Base-by-base conservation (phyloP, 2,329 filamentous ascomycete genomes). In the Penicillium sp. region DNA sequence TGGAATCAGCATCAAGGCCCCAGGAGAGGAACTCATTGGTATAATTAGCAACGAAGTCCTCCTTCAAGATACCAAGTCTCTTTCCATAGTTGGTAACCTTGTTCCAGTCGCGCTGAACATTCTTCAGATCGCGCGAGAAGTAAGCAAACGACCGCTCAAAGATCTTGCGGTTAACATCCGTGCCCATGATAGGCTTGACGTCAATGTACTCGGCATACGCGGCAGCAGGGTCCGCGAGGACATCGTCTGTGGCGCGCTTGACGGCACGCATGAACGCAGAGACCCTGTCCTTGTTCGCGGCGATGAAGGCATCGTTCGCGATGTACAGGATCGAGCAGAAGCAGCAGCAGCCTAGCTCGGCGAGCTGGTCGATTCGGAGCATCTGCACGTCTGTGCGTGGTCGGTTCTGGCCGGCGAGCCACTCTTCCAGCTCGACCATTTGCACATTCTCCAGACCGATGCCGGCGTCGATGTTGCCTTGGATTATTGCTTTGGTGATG, bases 241-340 rank as follows among this genome's bases (percentile, higher is more conserved):
- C 82, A 55, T 80, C 82, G 66, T 88, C 84, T 0, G 85, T 89
- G 2, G 85, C 85, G 35, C 75, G 77, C 75, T 89, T 89, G 63
- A 86, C 81, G 26, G 85, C 85, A 40, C 77, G 78, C 72, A 88
- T 75, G 70, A 89, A 89, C 38, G 79, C 78, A 51, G 70, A 69
- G 3, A 86, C 80, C 64, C 83, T 82, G 1, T 81, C 82, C 0
- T 81, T 80, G 69, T 87, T 80, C 52, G 78, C 72, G n/a, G 72
- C 65, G 39, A 88, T 68, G 70, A 89, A 89, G 8, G 63, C 63
- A 61, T 88, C 84, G 69, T 89, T 88, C 60, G 82, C 85, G 56
- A 89, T 89, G 75, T 89, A 88, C 35, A 89, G 75, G 66, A 89
- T 86, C 26, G 81, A 82, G 70, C 85, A 89, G 79, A 89, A 89